Evolutionary conservation across 352 stramenopile species (phyloP), one percentile per base, ranked within the genome.

Genomic region (Phytophthora kernoviae): DNA sequence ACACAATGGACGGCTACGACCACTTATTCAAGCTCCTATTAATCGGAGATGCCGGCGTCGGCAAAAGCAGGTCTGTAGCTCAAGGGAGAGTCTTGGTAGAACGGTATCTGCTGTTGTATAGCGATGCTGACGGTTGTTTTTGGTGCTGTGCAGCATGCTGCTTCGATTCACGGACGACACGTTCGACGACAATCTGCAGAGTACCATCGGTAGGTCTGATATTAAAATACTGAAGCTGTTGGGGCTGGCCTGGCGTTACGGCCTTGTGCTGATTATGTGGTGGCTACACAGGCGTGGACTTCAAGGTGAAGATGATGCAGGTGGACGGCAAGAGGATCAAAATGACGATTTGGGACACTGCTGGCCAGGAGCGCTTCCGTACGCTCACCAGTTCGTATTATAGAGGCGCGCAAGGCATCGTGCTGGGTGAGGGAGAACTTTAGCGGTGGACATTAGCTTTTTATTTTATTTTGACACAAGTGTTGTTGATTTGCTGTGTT

Each of bases 1-100:
- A 51, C 26, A 20, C 24, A 14, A 93, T 90, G 81, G 83, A 93
- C 74, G 73, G 81, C 37, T 98, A 98, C 78, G 96, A 99, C 74
- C 94, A 99, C 72, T 85, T 99, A 30, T 99, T 99, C 75, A 99
- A 99, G 79, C 82, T 99, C 36, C 76, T 99, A 47, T 88, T 99
- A 45, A 98, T 99, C 65, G 97, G 97, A 57, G 97, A 99, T 79
- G 95, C 96, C 21, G 97, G 91, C 47, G 97, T 99, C 22, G 97
- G 97, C 77, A 99, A 99, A 81, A 97, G 88, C 87, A 97, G 89
- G 90, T 97, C 65, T 5, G 67, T 53, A 2, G 7, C 41, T 15
- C 10, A 0, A 9, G 10, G 43, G 20, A 12, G 37, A 32, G n/a
- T n/a, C n/a, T n/a, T n/a, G n/a, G n/a, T n/a, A n/a, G 1, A 37